phyloP scores from a whole-genome alignment of 1,284 basidiomycete genomes.

The Cutaneotrichosporon sp. region DNA sequence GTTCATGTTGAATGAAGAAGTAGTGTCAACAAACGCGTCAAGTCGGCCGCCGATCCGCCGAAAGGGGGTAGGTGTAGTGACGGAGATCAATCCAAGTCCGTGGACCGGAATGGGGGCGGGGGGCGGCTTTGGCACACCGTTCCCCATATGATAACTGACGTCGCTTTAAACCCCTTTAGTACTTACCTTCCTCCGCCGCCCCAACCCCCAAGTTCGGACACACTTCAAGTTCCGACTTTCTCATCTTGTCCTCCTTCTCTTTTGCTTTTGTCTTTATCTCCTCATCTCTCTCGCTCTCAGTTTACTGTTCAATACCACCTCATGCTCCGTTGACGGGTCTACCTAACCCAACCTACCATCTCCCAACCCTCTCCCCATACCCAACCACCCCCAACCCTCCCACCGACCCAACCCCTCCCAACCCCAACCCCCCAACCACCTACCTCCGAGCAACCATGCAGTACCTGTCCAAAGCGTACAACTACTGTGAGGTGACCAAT shows the following conservation, averaged over 20 bases:
- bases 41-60: background rate
- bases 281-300: background rate
- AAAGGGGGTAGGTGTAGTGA: too few species aligned
- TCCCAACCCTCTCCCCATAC: background rate
- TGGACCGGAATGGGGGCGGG: background rate
- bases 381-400: background rate
- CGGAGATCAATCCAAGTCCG: background rate
- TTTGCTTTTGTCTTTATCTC: background rate
- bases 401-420: background rate
- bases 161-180: too few species aligned
- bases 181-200: too few species aligned
- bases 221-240: background rate
- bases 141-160: background rate
- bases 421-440: background rate
- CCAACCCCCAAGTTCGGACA: too few species aligned
- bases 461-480: constrained; percentile 52
- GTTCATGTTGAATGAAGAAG: background rate
- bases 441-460: constrained; percentile 32
- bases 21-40: constrained; percentile 8
- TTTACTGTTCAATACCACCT: background rate
- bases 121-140: constrained; percentile 1
- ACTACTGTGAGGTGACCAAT: constrained; percentile 42
- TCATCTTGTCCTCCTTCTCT: background rate
- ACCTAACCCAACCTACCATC: too few species aligned
- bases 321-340: background rate